These are phyloP conservation scores for sunflower (Helianthus annuus) DNA, from an alignment of 129 eudicot species.

Conservation along the genomic window HanXRQr2.0-SUNRISE NC_035442.2:40853149-40853648, in stretches of 20 bases:
- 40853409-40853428: conserved; percentile 46
- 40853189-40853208: conserved; percentile 31
- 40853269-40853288: conserved; percentile 64
- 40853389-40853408: conserved; percentile 52
- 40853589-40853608: conserved; percentile 50
- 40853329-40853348: conserved; percentile 53
- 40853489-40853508: conserved; percentile 57
- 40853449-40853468: conserved; percentile 69
- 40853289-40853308: conserved; percentile 52
- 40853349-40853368: conserved; percentile 48
- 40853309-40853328: conserved; percentile 64
- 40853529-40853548: conserved; percentile 46
- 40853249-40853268: conserved; percentile 48
- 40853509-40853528: conserved; percentile 40
- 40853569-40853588: conserved; percentile 62
- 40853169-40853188: conserved; percentile 43
- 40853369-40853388: conserved; percentile 41
- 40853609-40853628: conserved; percentile 55
- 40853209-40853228: conserved; percentile 32
- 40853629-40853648: conserved; percentile 62
- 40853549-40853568: conserved; percentile 58
- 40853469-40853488: conserved; percentile 54
- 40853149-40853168: conserved; percentile 53
- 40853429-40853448: conserved; percentile 60
- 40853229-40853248: conserved; percentile 48